Base-by-base conservation (phyloP, 768 basidiomycete species). In the Tulasnella sp. region DNA sequence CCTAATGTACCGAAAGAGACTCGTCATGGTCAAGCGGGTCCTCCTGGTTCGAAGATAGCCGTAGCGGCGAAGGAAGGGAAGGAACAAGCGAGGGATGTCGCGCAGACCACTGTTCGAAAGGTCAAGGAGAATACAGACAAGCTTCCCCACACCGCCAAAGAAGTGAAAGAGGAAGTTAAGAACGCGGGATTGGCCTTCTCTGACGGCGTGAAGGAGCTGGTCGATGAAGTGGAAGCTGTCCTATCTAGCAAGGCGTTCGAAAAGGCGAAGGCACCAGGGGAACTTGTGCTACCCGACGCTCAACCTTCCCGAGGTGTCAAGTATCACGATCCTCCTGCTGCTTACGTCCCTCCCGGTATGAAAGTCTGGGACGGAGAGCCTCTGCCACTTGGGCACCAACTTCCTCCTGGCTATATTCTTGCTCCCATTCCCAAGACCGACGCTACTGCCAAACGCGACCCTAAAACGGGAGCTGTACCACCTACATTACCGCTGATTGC, bases 381-480 rank as follows among this genome's bases (percentile, higher is more conserved):
- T 38, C 75, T 98, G 22, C 96, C 94, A n/a, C 72, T 99, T 52
- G 94, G 92, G 11, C 90, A 88, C 69, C 92, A 97, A 70, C 90
- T 86, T 9, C 93, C 94, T 31, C 90, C 90, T 22, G 94, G 94
- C 19, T 97, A 82, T 70, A 75, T 78, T 58, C 77, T 82, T 41
- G 82, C 87, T 11, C 64, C 73, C 31, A 43, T 81, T 19, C 72
- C 78, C 29, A 80, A 81, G 67, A 70, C 73, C 19, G 38, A 69
- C 38, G 43, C 31, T 38, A 65, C 69, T 42, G 53, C 68, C n/a
- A 71, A 72, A 61, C 34, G 34, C 15, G 34, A 38, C 15, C 34
- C 34, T 5, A 38, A 38, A 15, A 15, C 34, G 15, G 19, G 61
- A 12, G 46, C 64, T 25, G 68, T 63, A 21, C 67, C 70, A 21